Evolutionary conservation across 192 early-diverging fungal genomes (phyloP).

Genomic region (Backusella luteola): DNA sequence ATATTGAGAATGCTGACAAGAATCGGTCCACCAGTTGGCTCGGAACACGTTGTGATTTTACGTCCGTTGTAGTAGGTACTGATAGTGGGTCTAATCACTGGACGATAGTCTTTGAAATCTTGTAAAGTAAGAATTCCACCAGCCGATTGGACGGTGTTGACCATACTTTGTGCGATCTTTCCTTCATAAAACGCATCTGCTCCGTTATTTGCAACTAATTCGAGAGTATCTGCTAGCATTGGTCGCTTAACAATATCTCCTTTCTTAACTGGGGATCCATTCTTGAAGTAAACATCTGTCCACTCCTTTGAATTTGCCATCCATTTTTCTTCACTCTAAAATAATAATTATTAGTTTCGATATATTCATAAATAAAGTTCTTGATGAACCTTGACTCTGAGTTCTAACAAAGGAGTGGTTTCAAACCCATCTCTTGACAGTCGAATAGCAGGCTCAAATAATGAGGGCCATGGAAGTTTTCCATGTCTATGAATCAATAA

Average conservation of each 20-base stretch:
- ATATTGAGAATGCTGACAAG: constrained; percentile 80
- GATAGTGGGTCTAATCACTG: constrained; percentile 57
- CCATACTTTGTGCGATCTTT: constrained; percentile 64
- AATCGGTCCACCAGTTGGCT: constrained; percentile 81
- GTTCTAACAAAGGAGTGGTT: constrained; percentile 18
- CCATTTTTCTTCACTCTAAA: constrained; percentile 11
- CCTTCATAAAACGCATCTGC: constrained; percentile 56
- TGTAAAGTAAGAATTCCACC: constrained; percentile 78
- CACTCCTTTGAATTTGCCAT: constrained; percentile 49
- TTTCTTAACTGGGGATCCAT: constrained; percentile 60
- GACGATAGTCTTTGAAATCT: constrained; percentile 70
- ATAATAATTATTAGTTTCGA: neutral
- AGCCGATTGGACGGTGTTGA: constrained; percentile 54
- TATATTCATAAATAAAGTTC: constrained; percentile 12
- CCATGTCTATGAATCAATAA: constrained; percentile 53
- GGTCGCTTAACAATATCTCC: constrained; percentile 66
- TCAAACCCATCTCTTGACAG: constrained; percentile 76
- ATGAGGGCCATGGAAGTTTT: constrained; percentile 74
- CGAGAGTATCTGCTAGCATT: constrained; percentile 60
- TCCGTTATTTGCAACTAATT: constrained; percentile 61
- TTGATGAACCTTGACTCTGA: constrained; percentile 14
- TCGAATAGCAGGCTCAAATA: constrained; percentile 77
- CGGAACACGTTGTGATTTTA: constrained; percentile 65
- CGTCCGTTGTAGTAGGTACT: constrained; percentile 78
- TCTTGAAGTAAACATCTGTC: constrained; percentile 62